Evolutionary conservation across 257 asterid genomes (phyloP).

Genomic region (Haberlea rhodopensis): DNA sequence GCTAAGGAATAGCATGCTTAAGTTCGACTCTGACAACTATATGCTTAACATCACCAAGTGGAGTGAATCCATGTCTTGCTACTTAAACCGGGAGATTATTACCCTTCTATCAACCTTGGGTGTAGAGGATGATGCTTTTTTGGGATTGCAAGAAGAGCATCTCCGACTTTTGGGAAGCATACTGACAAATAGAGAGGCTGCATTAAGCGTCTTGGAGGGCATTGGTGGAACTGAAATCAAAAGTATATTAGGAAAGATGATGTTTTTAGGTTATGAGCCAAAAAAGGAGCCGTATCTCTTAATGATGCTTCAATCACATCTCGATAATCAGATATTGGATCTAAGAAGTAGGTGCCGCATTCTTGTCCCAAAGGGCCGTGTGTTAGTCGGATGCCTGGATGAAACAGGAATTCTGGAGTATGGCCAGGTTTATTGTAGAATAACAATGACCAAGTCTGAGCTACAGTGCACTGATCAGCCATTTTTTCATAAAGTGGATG

Average conservation of each 20-base stretch:
- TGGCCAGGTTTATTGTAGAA: slow-evolving; percentile 76
- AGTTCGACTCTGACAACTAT: slow-evolving; percentile 71
- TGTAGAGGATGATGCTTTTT: slow-evolving; percentile 52
- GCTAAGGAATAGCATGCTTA: slow-evolving; percentile 72
- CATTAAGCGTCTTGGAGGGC: slow-evolving; percentile 64
- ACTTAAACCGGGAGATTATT: slow-evolving; percentile 81
- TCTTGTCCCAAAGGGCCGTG: slow-evolving; percentile 81
- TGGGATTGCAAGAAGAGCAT: slow-evolving; percentile 65
- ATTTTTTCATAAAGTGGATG: slow-evolving; percentile 56
- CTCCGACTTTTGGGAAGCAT: slow-evolving; percentile 50
- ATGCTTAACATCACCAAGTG: slow-evolving; percentile 91
- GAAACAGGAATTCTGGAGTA: slow-evolving; percentile 73
- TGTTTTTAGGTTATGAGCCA: slow-evolving; percentile 66
- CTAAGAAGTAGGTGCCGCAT: slow-evolving; percentile 71
- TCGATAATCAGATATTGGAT: slow-evolving; percentile 71
- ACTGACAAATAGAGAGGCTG: slow-evolving; percentile 54
- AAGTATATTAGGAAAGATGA: slow-evolving; percentile 56
- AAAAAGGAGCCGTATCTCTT: slow-evolving; percentile 69
- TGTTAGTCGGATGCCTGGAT: slow-evolving; percentile 76
- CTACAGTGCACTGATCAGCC: slow-evolving; percentile 37
- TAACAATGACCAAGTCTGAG: slow-evolving; percentile 64
- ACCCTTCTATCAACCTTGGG: slow-evolving; percentile 78
- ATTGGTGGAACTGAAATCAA: slow-evolving; percentile 66
- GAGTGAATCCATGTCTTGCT: slow-evolving; percentile 86
- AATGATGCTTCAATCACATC: slow-evolving; percentile 69